These are phyloP conservation scores for Penicillium lividum DNA, from an alignment of 495 filamentous ascomycete species.

Conservation along the genomic window DNA sequence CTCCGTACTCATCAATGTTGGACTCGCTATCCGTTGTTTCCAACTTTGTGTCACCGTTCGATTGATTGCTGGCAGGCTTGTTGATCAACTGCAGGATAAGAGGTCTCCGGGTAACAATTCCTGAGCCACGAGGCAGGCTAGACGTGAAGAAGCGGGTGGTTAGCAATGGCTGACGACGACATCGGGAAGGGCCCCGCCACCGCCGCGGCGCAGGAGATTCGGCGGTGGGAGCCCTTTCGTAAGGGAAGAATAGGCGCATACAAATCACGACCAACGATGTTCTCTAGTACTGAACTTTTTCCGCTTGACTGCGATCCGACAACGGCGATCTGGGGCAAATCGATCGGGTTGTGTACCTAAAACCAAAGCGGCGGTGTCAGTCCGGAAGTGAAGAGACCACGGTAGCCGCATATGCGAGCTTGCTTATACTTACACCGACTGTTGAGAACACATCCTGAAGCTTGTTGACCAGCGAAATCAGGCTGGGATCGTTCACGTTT, in stretches of 20 bases:
- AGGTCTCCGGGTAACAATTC: conserved; percentile 95
- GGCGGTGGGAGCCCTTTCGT: not conserved
- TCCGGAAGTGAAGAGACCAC: conserved; percentile 17
- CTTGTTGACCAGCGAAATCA: conserved; percentile 97
- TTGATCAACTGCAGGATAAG: conserved; percentile 99
- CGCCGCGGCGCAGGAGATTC: conserved; percentile 8
- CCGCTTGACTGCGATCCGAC: conserved; percentile 99
- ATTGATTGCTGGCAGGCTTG: conserved; percentile 59
- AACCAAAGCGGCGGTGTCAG: conserved; percentile 38
- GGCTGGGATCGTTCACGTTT: conserved; percentile 76
- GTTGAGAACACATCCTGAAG: conserved; percentile 99
- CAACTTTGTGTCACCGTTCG: conserved; percentile 72
- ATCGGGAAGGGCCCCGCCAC: conserved; percentile 19
- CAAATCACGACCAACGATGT: conserved; percentile 99
- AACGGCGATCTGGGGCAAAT: conserved; percentile 97
- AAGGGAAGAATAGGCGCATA: conserved; percentile 46
- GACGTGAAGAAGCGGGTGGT: conserved; percentile 16
- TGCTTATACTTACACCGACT: conserved; percentile 74
- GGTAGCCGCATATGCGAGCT: conserved; percentile 2
- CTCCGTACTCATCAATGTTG: conserved; percentile 96
- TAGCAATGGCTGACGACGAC: conserved; percentile 29
- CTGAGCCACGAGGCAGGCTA: conserved; percentile 95
- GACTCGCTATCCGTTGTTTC: conserved; percentile 78
- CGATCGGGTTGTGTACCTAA: conserved; percentile 95
- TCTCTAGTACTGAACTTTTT: conserved; percentile 99